Evolutionary conservation across 1,284 basidiomycete species (phyloP).

Genomic region (Sphaerobolus stellatus): DNA sequence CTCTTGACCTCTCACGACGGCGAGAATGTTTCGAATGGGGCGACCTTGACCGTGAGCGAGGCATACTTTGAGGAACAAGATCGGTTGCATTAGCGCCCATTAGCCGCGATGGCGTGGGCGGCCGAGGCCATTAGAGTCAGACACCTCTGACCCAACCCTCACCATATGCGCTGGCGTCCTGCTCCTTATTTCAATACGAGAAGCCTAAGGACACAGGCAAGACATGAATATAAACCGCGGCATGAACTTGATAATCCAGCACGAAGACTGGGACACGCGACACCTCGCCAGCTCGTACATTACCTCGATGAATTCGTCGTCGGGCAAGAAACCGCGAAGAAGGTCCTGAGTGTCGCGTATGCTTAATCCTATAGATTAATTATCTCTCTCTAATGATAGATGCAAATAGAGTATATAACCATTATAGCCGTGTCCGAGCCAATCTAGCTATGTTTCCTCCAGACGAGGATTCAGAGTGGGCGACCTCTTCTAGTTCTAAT

Average conservation of each 20-base stretch:
- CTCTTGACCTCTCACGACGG: background rate
- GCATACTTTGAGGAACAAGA: conserved; percentile 6
- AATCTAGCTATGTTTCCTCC: conserved; percentile 51
- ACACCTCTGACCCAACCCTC: conserved; percentile 8
- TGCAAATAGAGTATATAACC: conserved; percentile 73
- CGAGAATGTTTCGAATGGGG: conserved; percentile 34
- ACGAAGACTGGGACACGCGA: conserved; percentile 50
- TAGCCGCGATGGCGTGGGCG: too few relatives aligned
- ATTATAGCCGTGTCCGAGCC: conserved; percentile 80
- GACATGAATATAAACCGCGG: conserved; percentile 36
- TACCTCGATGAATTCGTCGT: conserved; percentile 90
- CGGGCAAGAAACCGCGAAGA: conserved; percentile 91
- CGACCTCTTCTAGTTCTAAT: conserved; percentile 9
- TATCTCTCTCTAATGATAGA: conserved; percentile 18
- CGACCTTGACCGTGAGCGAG: conserved; percentile 48
- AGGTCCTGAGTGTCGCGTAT: conserved; percentile 87
- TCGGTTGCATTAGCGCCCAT: too few relatives aligned
- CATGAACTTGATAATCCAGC: conserved; percentile 31
- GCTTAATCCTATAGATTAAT: conserved; percentile 29
- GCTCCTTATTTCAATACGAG: conserved; percentile 23
- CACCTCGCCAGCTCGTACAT: conserved; percentile 78
- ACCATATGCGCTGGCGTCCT: conserved; percentile 18
- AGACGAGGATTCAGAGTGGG: conserved; percentile 39
- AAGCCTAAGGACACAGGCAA: conserved; percentile 45
- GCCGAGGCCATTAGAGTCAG: conserved; percentile 1